Evolutionary conservation across 352 stramenopile genomes (phyloP).

Genomic region (Chloridella minuta): DNA sequence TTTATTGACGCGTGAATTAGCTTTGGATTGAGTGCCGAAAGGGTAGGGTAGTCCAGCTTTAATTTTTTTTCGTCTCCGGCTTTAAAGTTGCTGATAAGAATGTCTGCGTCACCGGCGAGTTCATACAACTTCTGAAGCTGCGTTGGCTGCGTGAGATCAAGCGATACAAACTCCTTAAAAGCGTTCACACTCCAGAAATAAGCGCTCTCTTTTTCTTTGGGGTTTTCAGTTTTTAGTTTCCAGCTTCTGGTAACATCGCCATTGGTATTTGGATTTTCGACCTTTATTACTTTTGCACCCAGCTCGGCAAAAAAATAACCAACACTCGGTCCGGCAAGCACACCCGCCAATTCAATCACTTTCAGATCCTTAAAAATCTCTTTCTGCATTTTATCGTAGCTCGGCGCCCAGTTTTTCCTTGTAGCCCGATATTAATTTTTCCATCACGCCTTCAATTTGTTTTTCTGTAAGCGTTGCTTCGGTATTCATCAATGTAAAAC

Average conservation of each 20-base stretch:
- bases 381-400: not conserved
- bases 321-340: constrained; percentile 18
- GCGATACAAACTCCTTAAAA: constrained; percentile 15
- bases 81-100: constrained; percentile 17
- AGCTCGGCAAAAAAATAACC: constrained; percentile 19
- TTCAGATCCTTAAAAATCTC: not conserved
- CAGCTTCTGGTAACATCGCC: constrained; percentile 19
- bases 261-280: constrained; percentile 12
- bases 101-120: constrained; percentile 14
- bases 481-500: not conserved
- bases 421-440: not conserved
- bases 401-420: not conserved
- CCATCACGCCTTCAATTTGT: not conserved
- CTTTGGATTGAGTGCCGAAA: constrained; percentile 13
- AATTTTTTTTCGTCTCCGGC: constrained; percentile 17
- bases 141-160: constrained; percentile 9
- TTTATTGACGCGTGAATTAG: constrained; percentile 17
- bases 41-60: constrained; percentile 13
- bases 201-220: not conserved
- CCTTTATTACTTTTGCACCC: constrained; percentile 19
- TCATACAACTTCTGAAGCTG: not conserved
- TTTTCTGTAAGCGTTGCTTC: not conserved
- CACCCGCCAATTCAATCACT: constrained; percentile 16
- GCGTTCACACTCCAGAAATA: constrained; percentile 17
- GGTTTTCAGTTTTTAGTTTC: constrained; percentile 3